These are phyloP conservation scores for Nemania serpens DNA, from an alignment of 2,329 filamentous ascomycete genomes.

Conservation along the genomic window DNA sequence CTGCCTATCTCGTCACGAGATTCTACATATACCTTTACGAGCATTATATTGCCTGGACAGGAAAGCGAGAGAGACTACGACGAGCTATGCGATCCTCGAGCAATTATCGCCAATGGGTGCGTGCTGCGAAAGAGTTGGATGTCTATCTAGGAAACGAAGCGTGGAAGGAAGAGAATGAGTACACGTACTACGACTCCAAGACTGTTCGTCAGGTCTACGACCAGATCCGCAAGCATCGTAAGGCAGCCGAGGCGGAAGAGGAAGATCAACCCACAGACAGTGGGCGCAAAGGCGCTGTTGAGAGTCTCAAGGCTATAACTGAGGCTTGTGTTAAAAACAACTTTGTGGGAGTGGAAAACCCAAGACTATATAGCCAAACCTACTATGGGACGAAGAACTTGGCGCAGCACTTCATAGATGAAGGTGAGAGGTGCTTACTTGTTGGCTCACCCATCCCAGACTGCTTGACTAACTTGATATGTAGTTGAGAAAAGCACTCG, in stretches of 20 bases:
- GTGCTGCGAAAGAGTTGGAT: constrained; percentile 79
- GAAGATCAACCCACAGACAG: constrained; percentile 44
- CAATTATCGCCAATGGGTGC: constrained; percentile 83
- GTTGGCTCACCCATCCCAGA: background rate
- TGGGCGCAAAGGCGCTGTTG: constrained; percentile 57
- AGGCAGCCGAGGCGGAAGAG: constrained; percentile 59
- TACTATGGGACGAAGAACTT: constrained; percentile 97
- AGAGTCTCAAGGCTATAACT: constrained; percentile 76
- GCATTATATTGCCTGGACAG: constrained; percentile 87
- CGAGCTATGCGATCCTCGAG: constrained; percentile 71
- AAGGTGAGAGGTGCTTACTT: constrained; percentile 56
- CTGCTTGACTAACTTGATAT: constrained; percentile 2
- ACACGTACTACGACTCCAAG: constrained; percentile 84
- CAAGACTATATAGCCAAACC: constrained; percentile 92
- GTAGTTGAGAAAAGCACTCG: constrained; percentile 68
- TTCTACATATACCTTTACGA: constrained; percentile 94
- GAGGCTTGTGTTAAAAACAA: constrained; percentile 97
- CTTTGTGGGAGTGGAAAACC: constrained; percentile 93
- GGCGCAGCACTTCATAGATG: constrained; percentile 87
- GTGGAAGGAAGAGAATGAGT: constrained; percentile 80
- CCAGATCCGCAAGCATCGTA: constrained; percentile 70
- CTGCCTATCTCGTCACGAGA: constrained; percentile 78
- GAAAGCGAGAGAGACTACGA: constrained; percentile 72
- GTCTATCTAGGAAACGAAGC: constrained; percentile 76
- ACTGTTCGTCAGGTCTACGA: constrained; percentile 78